Evolutionary conservation across 2,329 filamentous ascomycete genomes (phyloP).

Genomic region (Fusarium scirpi): DNA sequence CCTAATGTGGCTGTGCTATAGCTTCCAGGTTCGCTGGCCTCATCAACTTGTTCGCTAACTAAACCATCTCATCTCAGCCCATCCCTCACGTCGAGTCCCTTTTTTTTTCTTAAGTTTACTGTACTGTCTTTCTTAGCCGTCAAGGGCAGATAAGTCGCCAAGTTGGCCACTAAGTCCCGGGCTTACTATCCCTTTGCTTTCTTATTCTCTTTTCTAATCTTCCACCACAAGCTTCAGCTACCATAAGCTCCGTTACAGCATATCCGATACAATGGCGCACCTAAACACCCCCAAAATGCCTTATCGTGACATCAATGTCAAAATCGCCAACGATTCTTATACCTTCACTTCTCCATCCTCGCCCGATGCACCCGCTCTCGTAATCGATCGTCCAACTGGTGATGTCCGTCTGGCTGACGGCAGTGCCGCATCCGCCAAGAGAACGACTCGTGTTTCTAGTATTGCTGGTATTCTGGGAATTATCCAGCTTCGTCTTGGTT

Average conservation of each 20-base stretch:
- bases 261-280: conserved; percentile 53
- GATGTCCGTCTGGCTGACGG: conserved; percentile 89
- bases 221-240: conserved; percentile 29
- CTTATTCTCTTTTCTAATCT: conserved; percentile 20
- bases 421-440: conserved; percentile 78
- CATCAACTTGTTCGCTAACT: conserved; percentile 39
- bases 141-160: conserved; percentile 39
- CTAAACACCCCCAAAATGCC: conserved; percentile 64
- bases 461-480: conserved; percentile 95
- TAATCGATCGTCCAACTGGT: conserved; percentile 92
- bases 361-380: conserved; percentile 85
- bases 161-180: conserved; percentile 33
- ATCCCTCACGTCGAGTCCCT: conserved; percentile 43
- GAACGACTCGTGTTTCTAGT: conserved; percentile 81
- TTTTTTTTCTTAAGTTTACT: conserved; percentile 33
- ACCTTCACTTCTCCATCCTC: conserved; percentile 97
- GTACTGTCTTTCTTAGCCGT: conserved; percentile 27
- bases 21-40: conserved; percentile 50
- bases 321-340: conserved; percentile 91
- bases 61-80: conserved; percentile 33
- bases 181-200: conserved; percentile 18
- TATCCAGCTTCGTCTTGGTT: conserved; percentile 92
- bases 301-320: conserved; percentile 97
- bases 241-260: neutral
- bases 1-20: conserved; percentile 45